Base-by-base conservation (phyloP, 495 filamentous ascomycete genomes). In the Neurospora discreta region DNA sequence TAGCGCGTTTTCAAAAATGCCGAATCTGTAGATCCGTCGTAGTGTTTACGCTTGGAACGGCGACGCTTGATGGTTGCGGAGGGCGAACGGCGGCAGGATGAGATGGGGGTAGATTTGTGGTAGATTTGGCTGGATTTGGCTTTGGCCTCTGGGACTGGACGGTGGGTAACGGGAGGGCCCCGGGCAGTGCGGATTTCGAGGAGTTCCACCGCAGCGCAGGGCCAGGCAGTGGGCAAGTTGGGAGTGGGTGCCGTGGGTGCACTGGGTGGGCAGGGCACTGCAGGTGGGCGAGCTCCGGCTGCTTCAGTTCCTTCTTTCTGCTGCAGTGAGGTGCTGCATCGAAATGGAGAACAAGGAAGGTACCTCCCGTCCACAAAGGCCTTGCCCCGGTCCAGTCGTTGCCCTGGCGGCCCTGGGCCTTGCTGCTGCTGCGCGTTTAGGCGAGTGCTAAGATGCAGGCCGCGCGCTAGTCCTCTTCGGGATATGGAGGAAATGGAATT, bases 401-500 rank as follows among this genome's bases (percentile, higher is more conserved):
- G 52, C 52, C 26, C 52, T 30, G 23, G 52, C 52, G 44, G 44
- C 20, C 44, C 44, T 58, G 46, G 46, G 46, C 20, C 72, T 68
- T 58, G 69, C 39, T 46, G 69, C 78, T 77, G 78, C 76, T 74
- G 75, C 75, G 75, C 74, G 72, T 76, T 78, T 79, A 78, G 78
- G 76, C 78, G 77, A 76, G 76, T 78, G 76, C 77, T 77, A 77
- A 75, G 76, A 76, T 72, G 74, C 69, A 74, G 68, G 69, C 69
- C 74, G 73, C 44, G 76, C 76, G 76, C 76, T 77, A 78, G 74
- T 42, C 70, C 73, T 7, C 3, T 65, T 65, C 33, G 52, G 52
- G 52, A 65, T 65, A 65, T 65, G 52, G 52, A 65, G 26, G 33
- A 65, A 65, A 60, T 60, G 46, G 23, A 26, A 58, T 13, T 60